Conservation (phyloP, 495 filamentous ascomycete species). For the Aspergillus nidulans region DNA sequence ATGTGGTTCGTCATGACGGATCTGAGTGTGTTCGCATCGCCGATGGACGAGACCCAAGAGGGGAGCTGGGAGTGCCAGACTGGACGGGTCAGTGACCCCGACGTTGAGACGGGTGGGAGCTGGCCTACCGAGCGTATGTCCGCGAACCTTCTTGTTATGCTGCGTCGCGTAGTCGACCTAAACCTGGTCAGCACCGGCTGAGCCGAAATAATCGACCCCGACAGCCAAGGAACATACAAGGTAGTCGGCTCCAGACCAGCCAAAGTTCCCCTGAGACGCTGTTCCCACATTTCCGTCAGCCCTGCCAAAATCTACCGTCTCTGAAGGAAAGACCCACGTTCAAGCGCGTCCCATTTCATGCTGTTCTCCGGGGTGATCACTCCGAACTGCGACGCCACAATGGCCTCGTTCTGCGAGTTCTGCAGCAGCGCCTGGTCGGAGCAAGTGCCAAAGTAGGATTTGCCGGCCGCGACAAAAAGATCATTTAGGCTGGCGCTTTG, state of each 20-base stretch:
- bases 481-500: conserved; percentile 8
- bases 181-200: background rate
- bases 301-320: background rate
- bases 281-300: no score
- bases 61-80: conserved; percentile 55
- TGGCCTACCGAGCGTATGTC: conserved; percentile 42
- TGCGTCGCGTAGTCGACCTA: conserved; percentile 43
- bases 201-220: background rate
- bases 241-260: conserved; percentile 38
- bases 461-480: conserved; percentile 15
- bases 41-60: conserved; percentile 42
- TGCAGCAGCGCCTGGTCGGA: conserved; percentile 21
- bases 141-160: conserved; percentile 46
- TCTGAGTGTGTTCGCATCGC: conserved; percentile 39
- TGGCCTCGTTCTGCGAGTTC: conserved; percentile 22
- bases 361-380: conserved; percentile 52
- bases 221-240: conserved; percentile 20
- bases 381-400: conserved; percentile 46
- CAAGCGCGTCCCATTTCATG: conserved; percentile 51
- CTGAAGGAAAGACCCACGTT: conserved; percentile 20
- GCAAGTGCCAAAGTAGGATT: conserved; percentile 23
- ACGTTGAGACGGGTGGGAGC: background rate
- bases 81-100: background rate
- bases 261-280: conserved; percentile 38
- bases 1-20: conserved; percentile 34